Evolutionary conservation across 306 rosid species (phyloP), one percentile per base, ranked within the genome.

Genomic region (Lathyrus tuberosus): DNA sequence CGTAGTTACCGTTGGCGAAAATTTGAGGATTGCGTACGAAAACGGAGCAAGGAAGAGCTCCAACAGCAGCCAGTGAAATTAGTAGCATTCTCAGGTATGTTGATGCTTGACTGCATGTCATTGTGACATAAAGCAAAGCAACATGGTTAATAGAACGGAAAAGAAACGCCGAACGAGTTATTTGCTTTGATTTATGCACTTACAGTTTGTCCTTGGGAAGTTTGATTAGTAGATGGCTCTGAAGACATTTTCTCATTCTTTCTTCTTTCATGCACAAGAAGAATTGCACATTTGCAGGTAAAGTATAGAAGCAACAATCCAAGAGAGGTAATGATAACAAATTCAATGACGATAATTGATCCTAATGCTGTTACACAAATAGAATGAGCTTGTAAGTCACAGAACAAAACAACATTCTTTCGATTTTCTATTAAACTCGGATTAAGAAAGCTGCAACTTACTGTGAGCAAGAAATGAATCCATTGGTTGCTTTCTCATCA

Each of bases 281-380:
- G 87, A 71, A 90, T 65, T 69, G 91, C 87, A 76, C 94, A 91
- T 76, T 87, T 91, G 86, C 91, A 91, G 4, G 90, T 87, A 78
- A 89, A 87, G 77, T 78, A 85, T 40, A 87, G 67, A 62, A 87
- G 83, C 28, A 75, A 52, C 17, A 78, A 64, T 61, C 96, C 97
- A 3, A 89, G 87, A 53, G 83, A 76, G 69, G 80, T 81, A 33
- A 91, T 85, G 62, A 76, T 65, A 0, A 85, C 62, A 65, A 85
- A 85, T 62, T 89, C 96, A 22, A 91, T 56, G 65, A 84, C 81
- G 16, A 89, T 81, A 48, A 86, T 89, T 47, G 91, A 84, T 71
- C 97, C 97, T 6, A 91, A 84, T 24, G 86, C 97, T 91, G 93
- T 31, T 66, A 22, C 77, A 70, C 71, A 86, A 44, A 71, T 41